These are phyloP conservation scores for Biscutella laevigata DNA, from an alignment of 441 rosid species.

Conservation along the genomic window DNA sequence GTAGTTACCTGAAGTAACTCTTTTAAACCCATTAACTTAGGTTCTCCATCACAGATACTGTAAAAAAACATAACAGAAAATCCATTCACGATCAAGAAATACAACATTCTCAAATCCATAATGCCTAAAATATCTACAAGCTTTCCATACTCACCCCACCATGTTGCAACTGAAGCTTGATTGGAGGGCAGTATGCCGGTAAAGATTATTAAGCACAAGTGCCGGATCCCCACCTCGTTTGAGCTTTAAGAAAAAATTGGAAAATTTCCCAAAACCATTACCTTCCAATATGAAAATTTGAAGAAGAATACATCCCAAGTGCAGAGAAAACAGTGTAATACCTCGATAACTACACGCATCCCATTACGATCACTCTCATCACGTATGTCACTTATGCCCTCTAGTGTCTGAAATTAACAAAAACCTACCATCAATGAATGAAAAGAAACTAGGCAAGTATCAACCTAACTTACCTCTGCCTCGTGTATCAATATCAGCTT, in stretches of 20 bases:
- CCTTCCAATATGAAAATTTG: not conserved
- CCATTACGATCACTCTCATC: constrained; percentile 97
- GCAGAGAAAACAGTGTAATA: constrained; percentile 22
- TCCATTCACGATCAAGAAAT: constrained; percentile 10
- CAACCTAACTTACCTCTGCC: not conserved
- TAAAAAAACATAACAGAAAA: constrained; percentile 6
- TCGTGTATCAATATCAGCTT: not conserved
- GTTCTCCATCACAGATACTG: constrained; percentile 85
- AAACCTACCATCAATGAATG: constrained; percentile 7
- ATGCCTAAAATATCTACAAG: not conserved
- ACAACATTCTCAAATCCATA: not conserved
- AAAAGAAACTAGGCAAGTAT: not conserved
- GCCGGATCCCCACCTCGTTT: constrained; percentile 78
- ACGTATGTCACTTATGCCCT: constrained; percentile 90
- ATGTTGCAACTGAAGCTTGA: constrained; percentile 96
- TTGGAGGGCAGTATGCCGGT: constrained; percentile 85
- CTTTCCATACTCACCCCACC: constrained; percentile 62
- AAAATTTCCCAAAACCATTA: not conserved
- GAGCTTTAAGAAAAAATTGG: constrained; percentile 38
- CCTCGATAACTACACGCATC: constrained; percentile 95
- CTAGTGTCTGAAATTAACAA: constrained; percentile 52
- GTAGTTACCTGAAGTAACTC: constrained; percentile 77
- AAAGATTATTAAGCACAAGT: constrained; percentile 77
- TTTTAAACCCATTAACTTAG: constrained; percentile 82
- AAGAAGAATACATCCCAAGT: not conserved